Base-by-base conservation (phyloP, 768 basidiomycete genomes). In the Termitomyces sp. region DNA sequence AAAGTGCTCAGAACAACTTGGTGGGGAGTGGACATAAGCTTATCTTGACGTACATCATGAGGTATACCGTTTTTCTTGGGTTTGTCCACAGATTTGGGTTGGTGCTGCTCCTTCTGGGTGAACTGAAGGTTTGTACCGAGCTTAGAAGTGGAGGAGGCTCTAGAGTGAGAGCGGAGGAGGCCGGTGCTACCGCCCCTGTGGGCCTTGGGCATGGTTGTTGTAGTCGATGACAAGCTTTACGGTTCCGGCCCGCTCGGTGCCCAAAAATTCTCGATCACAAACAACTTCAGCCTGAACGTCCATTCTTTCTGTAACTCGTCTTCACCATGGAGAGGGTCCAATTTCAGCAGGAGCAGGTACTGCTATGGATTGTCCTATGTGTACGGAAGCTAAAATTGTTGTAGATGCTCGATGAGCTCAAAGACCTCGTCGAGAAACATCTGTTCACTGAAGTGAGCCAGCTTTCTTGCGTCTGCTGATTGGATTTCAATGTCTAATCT, bases 401-500 rank as follows among this genome's bases (percentile, higher is more conserved):
- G 54, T n/a, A 91, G 85, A 96, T 95, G 87, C 91, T 96, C 85
- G 85, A 88, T 51, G 95, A 97, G 87, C 89, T 96, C 71, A 95
- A 93, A 75, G 94, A 96, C 75, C 80, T 96, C 12, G 86, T 90
- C 62, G 85, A 94, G 67, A 94, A 91, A 75, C 84, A 84, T 65
- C 75, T 97, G 44, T 96, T 98, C 72, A 89, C 90, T 0, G 79
- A 86, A 75, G 91, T 91, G 69, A 71, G 85, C 74, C 52, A 33
- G 58, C 20, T 48, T 53, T 24, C 35, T 18, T 13, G 56, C 32
- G 40, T 46, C 42, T 28, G 22, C 22, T 52, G 32, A 4, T 40
- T 59, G 54, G 55, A 35, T 49, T 53, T 46, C 50, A 59, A 58
- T 58, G 58, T 66, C 63, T 61, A 67, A 63, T 49, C 48, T 62